Evolutionary conservation across 2,329 filamentous ascomycete species (phyloP), one percentile per base, ranked within the genome.

Genomic region (Fusarium citri): DNA sequence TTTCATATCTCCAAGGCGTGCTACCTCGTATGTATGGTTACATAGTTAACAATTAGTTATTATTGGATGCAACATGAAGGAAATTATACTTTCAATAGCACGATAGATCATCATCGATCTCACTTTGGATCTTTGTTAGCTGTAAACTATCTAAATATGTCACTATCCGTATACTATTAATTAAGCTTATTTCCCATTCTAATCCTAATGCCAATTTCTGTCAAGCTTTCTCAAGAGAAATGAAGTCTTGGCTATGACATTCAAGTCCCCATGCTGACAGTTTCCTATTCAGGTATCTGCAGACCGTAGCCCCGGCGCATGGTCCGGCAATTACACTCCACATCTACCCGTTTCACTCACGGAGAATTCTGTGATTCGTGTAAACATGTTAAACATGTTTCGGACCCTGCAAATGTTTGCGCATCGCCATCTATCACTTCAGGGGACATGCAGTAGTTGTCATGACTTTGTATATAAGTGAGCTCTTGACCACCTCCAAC

Each of bases 331-430:
- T n/a, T 14, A 31, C 25, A 16, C 48, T 47, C 57, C 55, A 56
- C 62, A 48, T 30, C 15, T 45, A 22, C n/a, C 58, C 50, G 68
- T 71, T 70, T 68, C 58, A 41, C 16, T 31, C 11, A 15, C 69
- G 72, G 72, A 69, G 69, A 74, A 74, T 62, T 69, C 40, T 73
- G 37, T 45, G 31, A 73, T 74, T 74, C 64, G 72, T 74, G 72
- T 59, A 61, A 73, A 46, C 43, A 55, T 43, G 30, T 64, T 59
- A 61, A 73, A 46, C 43, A 55, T 43, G 30, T 64, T 64, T 66
- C 42, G 25, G 26, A 55, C 48, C 62, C 61, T 40, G 40, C 11
- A 30, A 61, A 41, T 28, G 40, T 42, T 45, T 47, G 63, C 22
- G 54, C 25, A 69, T 69, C 22, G 49, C 49, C 55, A 55, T 59